Base-by-base conservation (phyloP, 345 rosid species). In the Mangifera indica region DNA sequence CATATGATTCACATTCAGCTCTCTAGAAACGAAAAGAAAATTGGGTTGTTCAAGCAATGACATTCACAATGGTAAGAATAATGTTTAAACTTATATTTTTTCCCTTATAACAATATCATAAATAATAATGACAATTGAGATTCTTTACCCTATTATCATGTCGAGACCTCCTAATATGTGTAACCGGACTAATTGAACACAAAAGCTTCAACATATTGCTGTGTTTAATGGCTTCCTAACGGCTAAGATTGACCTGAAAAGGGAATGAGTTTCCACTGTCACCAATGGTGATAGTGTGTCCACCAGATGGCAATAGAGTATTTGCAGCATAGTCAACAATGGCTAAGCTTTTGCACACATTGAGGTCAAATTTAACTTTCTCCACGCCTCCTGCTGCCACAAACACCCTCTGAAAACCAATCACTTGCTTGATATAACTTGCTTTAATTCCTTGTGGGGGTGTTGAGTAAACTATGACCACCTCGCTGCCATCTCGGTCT, bases 361-460 rank as follows among this genome's bases (percentile, higher is more conserved):
- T 60, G 3, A 81, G 51, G 26, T 26, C 22, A 26, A 86, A 84
- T 5, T 60, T 61, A 1, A 80, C 80, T 56, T n/a, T 34, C 72
- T 14, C 32, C 14, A 7, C 58, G 17, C 25, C 10, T 17, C 77
- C 79, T 6, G 74, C 77, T 12, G 62, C 8, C 29, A 84, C 70
- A 56, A 29, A 65, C 26, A 76, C 83, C 66, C 79, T 80, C 66
- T 72, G n/a, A 69, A 84, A 86, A 0, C 75, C 89, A 40, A 81
- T n/a, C n/a, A n/a, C n/a, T n/a, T n/a, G n/a, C n/a, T n/a, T n/a
- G n/a, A n/a, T n/a, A n/a, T 66, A 78, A 1, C 77, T 59, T 9
- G 66, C 70, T 0, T 17, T 45, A 2, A 84, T 75, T 7, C 77
- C 79, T 0, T 34, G 34, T 0, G 84, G 89, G 0, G 89, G 84